A percentile compares a stretch with the other conserved stretches of the same genome.
phyloP scores from a whole-genome alignment of 495 filamentous ascomycete genomes.

The Neurospora sp. region DNA sequence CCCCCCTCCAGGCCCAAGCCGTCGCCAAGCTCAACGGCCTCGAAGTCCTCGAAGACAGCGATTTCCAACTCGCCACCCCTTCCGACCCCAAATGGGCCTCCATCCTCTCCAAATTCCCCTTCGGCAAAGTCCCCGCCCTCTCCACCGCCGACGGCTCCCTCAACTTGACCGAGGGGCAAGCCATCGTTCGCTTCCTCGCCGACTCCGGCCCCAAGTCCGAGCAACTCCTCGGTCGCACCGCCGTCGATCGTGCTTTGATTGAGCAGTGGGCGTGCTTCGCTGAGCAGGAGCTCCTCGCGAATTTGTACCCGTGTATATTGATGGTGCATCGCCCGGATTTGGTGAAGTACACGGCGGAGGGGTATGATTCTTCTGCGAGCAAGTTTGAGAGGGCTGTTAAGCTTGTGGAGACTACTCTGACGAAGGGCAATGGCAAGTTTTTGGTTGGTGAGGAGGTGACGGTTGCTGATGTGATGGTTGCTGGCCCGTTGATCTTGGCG shows the following conservation, averaged over 20 bases:
- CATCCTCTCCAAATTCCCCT: constrained; percentile 50
- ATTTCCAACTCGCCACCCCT: constrained; percentile 36
- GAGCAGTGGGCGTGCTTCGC: constrained; percentile 41
- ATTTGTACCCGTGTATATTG: constrained; percentile 16
- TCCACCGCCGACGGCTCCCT: constrained; percentile 41
- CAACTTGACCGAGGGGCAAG: constrained; percentile 40
- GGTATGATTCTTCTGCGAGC: constrained; percentile 19
- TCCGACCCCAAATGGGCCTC: constrained; percentile 22
- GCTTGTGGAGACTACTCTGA: constrained; percentile 32
- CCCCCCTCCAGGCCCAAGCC: constrained; percentile 33
- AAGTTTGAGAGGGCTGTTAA: constrained; percentile 26
- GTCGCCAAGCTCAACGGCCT: constrained; percentile 45
- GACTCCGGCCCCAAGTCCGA: constrained; percentile 39
- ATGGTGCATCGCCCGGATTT: constrained; percentile 17
- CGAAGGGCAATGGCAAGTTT: constrained; percentile 31
- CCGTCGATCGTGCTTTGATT: constrained; percentile 38
- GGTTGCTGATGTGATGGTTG: constrained; percentile 45
- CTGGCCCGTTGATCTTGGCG: constrained; percentile 27
- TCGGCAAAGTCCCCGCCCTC: constrained; percentile 51
- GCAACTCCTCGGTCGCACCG: constrained; percentile 41
- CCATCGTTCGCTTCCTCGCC: constrained; percentile 46
- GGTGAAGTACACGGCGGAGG: constrained; percentile 28
- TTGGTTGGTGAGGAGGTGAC: constrained; percentile 40
- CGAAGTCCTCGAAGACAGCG: constrained; percentile 26
- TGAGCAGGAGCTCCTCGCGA: constrained; percentile 34